These are phyloP conservation scores for Centella asiatica DNA, from an alignment of 129 eudicot species.

Conservation along the genomic window DNA sequence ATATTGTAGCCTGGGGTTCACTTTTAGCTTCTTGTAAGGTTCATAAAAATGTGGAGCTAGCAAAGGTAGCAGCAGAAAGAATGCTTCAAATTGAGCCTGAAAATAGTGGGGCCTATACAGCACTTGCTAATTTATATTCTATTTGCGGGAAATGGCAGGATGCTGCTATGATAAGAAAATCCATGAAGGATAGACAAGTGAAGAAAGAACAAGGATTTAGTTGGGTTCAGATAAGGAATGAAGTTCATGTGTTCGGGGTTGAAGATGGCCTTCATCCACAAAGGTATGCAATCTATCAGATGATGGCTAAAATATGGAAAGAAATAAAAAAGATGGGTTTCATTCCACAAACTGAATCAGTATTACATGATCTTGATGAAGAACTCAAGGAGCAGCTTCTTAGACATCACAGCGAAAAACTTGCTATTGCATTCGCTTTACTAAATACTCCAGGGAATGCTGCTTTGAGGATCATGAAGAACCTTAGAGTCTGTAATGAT, in stretches of 20 bases:
- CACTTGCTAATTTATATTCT: constrained; percentile 71
- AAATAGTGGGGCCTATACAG: constrained; percentile 76
- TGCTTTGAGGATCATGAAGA: constrained; percentile 71
- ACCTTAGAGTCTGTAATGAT: constrained; percentile 81
- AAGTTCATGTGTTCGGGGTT: constrained; percentile 69
- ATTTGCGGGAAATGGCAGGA: constrained; percentile 80
- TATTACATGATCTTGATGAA: constrained; percentile 74
- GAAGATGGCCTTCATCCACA: constrained; percentile 72
- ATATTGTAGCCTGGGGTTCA: constrained; percentile 73
- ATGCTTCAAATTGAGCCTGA: constrained; percentile 59
- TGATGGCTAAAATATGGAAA: constrained; percentile 67
- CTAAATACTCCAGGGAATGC: constrained; percentile 57
- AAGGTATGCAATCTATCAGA: constrained; percentile 44
- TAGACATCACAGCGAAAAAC: constrained; percentile 78
- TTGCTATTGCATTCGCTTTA: constrained; percentile 67
- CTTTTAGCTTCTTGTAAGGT: constrained; percentile 65
- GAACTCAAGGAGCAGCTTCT: constrained; percentile 78
- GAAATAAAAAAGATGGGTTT: constrained; percentile 72
- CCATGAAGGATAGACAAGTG: constrained; percentile 63
- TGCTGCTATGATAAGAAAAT: constrained; percentile 58
- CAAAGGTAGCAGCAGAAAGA: constrained; percentile 54
- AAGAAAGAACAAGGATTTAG: constrained; percentile 85
- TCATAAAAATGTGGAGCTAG: constrained; percentile 64
- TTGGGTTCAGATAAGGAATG: constrained; percentile 61
- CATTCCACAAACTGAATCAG: constrained; percentile 57